These are phyloP conservation scores for Stagonosporopsis chrysanthemi DNA, from an alignment of 2,329 filamentous ascomycete genomes.

Conservation along the genomic window DNA sequence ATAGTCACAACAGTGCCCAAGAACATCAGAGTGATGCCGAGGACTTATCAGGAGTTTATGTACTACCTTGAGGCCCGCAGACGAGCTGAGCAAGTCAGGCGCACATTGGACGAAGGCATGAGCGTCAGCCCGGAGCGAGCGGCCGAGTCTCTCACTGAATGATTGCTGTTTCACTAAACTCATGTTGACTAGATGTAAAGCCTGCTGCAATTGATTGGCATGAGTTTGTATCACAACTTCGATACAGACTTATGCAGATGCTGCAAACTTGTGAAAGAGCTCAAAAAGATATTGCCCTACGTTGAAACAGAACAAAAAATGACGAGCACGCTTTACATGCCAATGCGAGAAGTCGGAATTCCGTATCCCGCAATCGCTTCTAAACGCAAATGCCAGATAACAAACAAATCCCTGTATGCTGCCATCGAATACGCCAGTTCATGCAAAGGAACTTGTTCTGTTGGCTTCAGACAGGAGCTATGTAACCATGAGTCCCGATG, in stretches of 20 bases:
- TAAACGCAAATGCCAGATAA: no score
- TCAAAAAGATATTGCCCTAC: neutral
- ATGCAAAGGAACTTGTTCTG: no score
- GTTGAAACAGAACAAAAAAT: neutral
- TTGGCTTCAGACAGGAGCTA: no score
- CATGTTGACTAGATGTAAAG: neutral
- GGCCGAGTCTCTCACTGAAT: slow-evolving; percentile 49
- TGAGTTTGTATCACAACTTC: neutral
- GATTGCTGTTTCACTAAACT: neutral
- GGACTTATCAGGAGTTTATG: slow-evolving; percentile 70
- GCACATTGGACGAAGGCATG: slow-evolving; percentile 40
- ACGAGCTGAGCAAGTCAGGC: slow-evolving; percentile 60
- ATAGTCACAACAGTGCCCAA: slow-evolving; percentile 59
- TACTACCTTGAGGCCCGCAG: slow-evolving; percentile 68
- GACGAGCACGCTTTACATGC: neutral
- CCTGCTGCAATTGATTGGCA: neutral
- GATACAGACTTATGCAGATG: no score
- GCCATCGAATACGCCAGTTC: neutral
- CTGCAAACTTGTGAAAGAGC: neutral
- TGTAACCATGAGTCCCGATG: no score
- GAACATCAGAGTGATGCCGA: slow-evolving; percentile 71
- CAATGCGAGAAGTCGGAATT: neutral
- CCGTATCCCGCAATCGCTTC: no score
- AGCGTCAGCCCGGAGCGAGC: slow-evolving; percentile 41
- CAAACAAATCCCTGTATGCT: neutral